phyloP scores from a whole-genome alignment of 768 basidiomycete species.

The Tylopilus subfusipes region DNA sequence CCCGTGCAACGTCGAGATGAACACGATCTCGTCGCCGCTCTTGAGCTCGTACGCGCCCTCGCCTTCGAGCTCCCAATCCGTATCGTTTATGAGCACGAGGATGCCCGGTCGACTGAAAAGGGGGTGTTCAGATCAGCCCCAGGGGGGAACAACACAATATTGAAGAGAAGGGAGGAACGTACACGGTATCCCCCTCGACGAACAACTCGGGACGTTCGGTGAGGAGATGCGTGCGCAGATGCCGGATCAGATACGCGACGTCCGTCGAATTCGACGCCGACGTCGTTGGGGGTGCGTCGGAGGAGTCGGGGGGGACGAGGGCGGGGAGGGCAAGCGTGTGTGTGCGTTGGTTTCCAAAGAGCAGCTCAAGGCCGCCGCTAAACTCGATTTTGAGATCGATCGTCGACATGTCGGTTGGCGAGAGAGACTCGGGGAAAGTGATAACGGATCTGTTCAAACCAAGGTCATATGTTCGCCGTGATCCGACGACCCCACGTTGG shows the following conservation, averaged over 20 bases:
- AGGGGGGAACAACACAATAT: background rate
- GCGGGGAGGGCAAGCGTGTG: slow-evolving; percentile 57
- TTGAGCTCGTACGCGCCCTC: slow-evolving; percentile 82
- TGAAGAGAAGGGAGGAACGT: slow-evolving; percentile 24
- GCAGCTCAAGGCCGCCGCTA: slow-evolving; percentile 80
- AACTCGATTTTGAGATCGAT: slow-evolving; percentile 65
- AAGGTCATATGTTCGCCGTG: no score
- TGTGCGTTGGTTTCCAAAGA: slow-evolving; percentile 68
- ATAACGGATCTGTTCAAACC: no score
- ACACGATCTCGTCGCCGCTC: slow-evolving; percentile 85
- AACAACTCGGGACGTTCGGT: slow-evolving; percentile 88
- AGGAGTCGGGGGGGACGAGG: slow-evolving; percentile 22
- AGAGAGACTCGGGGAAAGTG: no score
- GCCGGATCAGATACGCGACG: slow-evolving; percentile 72
- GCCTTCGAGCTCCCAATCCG: slow-evolving; percentile 97
- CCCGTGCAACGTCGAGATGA: slow-evolving; percentile 97
- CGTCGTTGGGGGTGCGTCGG: background rate
- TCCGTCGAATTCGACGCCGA: slow-evolving; percentile 45
- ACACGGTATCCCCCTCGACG: slow-evolving; percentile 85
- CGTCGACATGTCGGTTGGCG: slow-evolving; percentile 4
- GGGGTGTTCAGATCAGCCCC: background rate
- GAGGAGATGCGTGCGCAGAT: slow-evolving; percentile 73
- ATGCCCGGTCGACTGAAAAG: slow-evolving; percentile 84
- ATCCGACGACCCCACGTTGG: background rate
- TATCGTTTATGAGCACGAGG: slow-evolving; percentile 93